Base-by-base conservation (phyloP, 2,329 filamentous ascomycete genomes). In the Lachnellula hyalina region DNA sequence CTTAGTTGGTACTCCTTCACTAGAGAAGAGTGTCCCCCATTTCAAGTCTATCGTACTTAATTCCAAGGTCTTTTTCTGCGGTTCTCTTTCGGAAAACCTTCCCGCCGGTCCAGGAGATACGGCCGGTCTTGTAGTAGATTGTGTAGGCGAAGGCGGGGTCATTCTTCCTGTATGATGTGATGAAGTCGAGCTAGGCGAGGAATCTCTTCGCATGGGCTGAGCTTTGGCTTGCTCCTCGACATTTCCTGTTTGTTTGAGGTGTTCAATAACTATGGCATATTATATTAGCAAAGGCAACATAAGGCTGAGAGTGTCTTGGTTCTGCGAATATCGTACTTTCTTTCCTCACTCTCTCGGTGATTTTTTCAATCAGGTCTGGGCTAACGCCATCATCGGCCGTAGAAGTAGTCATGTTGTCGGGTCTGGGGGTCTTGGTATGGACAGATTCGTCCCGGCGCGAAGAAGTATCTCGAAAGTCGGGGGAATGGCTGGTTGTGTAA, bases 11-110 rank as follows among this genome's bases (percentile, higher is more conserved):
- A 80, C 77, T 0, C 85, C 87, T 28, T 84, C 76, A 2, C 77
- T 74, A 47, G 87, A 83, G 66, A 95, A 95, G 2, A 96, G 70
- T 9, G 76, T 77, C 5, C 89, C 87, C 90, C 90, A 96, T 66
- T 85, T 85, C 66, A 80, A 82, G 67, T 92, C 88, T 28, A 87
- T 70, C 1, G 81, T 80, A 1, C 80, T 84, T 57, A 78, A 68
- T 56, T 83, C 81, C 34, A 72, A 64, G 1, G 54, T 64, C 7
- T 66, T 67, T 47, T 56, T 28, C 44, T 45, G 53, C 12, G 53
- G 49, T 38, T 57, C 55, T 12, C 60, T 59, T 50, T 65, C 61
- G 15, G 63, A 62, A 40, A 66, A 62, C 56, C 70, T 52, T 61
- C 67, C 55, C 5, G 59, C 64, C 21, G 61, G 56, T 64, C 62